Evolutionary conservation across 345 rosid species (phyloP).

Genomic region (Durio zibethinus): DNA sequence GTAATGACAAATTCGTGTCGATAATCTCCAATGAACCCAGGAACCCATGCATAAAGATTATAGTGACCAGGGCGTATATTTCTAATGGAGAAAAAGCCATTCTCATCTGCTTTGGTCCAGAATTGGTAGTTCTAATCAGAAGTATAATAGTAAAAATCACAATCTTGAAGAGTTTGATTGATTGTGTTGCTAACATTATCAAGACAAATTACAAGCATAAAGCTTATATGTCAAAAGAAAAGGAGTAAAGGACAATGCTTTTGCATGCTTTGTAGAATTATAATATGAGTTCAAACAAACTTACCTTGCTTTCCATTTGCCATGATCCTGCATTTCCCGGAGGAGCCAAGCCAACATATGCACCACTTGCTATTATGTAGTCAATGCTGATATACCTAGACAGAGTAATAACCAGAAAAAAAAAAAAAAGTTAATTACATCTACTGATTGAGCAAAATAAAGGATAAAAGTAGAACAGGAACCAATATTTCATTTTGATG

Average conservation of each 20-base stretch:
- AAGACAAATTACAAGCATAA: constrained; percentile 3
- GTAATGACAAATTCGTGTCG: constrained; percentile 36
- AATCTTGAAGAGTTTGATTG: background rate
- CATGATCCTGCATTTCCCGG: constrained; percentile 81
- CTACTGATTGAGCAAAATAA: background rate
- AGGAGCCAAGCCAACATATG: constrained; percentile 74
- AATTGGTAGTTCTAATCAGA: constrained; percentile 71
- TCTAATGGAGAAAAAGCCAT: constrained; percentile 63
- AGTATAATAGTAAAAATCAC: background rate
- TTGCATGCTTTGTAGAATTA: constrained; percentile 4
- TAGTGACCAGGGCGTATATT: constrained; percentile 58
- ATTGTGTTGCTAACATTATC: background rate
- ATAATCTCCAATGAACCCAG: constrained; percentile 87
- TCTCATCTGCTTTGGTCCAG: constrained; percentile 64
- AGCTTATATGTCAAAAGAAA: background rate
- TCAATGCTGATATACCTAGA: constrained; percentile 50
- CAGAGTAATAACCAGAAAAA: constrained; percentile 11
- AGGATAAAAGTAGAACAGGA: background rate
- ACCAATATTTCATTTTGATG: background rate
- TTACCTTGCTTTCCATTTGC: constrained; percentile 83
- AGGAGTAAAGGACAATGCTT: background rate
- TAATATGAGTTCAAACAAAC: constrained; percentile 4
- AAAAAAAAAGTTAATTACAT: constrained; percentile 1
- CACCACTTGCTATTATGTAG: constrained; percentile 43
- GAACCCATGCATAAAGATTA: constrained; percentile 79